These are phyloP conservation scores for Kodamaea anthophila DNA, from an alignment of 1,139 yeast genomes.

Conservation along the genomic window DNA sequence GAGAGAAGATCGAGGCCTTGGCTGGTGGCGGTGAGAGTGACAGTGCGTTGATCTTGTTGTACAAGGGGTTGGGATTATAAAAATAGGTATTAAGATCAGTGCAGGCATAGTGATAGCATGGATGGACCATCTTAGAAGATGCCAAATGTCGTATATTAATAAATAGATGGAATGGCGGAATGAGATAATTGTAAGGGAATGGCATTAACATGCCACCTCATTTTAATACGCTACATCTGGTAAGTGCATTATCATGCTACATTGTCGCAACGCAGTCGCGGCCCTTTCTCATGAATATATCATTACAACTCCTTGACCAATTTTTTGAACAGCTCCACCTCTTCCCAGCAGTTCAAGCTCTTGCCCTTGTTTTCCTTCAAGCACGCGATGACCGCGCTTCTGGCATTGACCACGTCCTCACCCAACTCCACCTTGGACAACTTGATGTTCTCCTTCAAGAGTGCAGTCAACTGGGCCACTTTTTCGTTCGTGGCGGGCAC, in stretches of 20 bases:
- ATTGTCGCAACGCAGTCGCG: too few relatives aligned
- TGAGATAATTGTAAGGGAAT: too few relatives aligned
- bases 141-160: too few relatives aligned
- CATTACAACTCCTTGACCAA: conserved; percentile 32
- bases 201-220: too few relatives aligned
- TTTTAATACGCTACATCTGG: too few relatives aligned
- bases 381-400: conserved; percentile 59
- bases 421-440: conserved; percentile 33
- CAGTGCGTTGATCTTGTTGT: conserved; percentile 81
- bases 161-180: too few relatives aligned
- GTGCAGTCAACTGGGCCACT: conserved; percentile 39
- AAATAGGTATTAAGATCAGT: too few relatives aligned
- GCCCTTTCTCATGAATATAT: conserved; percentile 1
- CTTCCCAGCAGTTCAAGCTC: conserved; percentile 85
- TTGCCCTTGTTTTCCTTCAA: conserved; percentile 61
- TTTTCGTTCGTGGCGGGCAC: conserved; percentile 34
- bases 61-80: conserved; percentile 68
- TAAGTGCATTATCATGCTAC: too few relatives aligned
- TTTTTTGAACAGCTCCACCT: conserved; percentile 67
- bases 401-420: conserved; percentile 35
- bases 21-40: conserved; percentile 99
- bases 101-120: too few relatives aligned
- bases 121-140: too few relatives aligned
- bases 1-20: conserved; percentile 73
- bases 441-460: conserved; percentile 43